phyloP scores from a whole-genome alignment of 306 rosid genomes.

The Rosa chinensis region DNA sequence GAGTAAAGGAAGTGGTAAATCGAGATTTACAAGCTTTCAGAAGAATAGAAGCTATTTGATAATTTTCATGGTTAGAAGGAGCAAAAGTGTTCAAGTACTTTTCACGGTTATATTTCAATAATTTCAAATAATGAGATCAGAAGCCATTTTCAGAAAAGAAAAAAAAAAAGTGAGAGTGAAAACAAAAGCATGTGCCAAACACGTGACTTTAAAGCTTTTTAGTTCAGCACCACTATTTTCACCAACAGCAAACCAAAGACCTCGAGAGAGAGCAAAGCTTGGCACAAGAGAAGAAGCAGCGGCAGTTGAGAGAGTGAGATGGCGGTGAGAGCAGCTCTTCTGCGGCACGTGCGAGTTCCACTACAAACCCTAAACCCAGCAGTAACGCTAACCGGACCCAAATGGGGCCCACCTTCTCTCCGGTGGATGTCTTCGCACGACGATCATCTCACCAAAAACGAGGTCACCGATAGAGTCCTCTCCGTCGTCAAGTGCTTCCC shows the following conservation, averaged over 20 bases:
- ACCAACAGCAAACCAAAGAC: neutral
- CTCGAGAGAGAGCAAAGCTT: too few species aligned
- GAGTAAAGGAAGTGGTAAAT: too few species aligned
- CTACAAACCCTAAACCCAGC: constrained; percentile 40
- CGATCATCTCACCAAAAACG: constrained; percentile 63
- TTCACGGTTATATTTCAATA: too few species aligned
- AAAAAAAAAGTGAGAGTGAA: neutral
- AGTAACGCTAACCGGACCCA: constrained; percentile 35
- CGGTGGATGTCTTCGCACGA: constrained; percentile 81
- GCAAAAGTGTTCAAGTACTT: too few species aligned
- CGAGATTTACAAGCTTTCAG: too few species aligned
- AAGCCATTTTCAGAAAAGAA: neutral
- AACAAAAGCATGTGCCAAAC: neutral
- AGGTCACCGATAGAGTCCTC: too few species aligned
- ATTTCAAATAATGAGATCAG: too few species aligned
- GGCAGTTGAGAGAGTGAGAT: constrained; percentile 29
- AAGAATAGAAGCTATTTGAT: too few species aligned
- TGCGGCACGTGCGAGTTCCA: constrained; percentile 80
- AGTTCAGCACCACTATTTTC: neutral
- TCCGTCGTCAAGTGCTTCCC: too few species aligned
- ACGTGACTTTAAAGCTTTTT: neutral
- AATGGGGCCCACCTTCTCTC: constrained; percentile 28
- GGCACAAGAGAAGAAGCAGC: too few species aligned
- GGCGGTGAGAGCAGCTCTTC: constrained; percentile 86
- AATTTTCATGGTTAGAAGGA: too few species aligned